Evolutionary conservation across 257 asterid species (phyloP).

Genomic region (Penstemon davidsonii): DNA sequence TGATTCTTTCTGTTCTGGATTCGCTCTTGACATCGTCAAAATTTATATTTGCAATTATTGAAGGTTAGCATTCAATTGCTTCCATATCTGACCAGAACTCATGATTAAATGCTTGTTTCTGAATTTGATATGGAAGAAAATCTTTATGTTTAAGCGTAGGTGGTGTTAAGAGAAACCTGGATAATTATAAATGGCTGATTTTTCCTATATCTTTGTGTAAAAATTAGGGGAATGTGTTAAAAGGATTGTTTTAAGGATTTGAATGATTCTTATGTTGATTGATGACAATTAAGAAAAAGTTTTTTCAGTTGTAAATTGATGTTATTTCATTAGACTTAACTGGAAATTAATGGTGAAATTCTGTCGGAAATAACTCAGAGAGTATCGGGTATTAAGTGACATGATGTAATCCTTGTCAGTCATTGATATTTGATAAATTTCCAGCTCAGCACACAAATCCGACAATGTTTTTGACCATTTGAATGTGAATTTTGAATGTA

Average conservation of each 20-base stretch:
- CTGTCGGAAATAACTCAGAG: not conserved
- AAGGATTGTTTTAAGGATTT: not conserved
- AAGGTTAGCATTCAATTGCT: slow-evolving; percentile 4
- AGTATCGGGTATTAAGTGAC: not conserved
- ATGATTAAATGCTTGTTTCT: slow-evolving; percentile 3
- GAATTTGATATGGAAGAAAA: not conserved
- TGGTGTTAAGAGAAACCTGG: slow-evolving; percentile 5
- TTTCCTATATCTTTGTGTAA: not conserved
- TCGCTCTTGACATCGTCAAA: not conserved
- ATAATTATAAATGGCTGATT: slow-evolving; percentile 3
- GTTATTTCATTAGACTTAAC: not conserved
- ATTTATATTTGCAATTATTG: slow-evolving; percentile 7
- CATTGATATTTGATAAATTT: not conserved
- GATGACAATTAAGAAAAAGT: not conserved
- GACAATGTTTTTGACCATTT: not conserved
- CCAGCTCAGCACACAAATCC: not conserved
- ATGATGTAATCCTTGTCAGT: slow-evolving; percentile 10
- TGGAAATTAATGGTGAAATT: slow-evolving; percentile 1
- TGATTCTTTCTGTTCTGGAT: slow-evolving; percentile 13
- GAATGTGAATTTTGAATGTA: not conserved
- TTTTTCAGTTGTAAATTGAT: not conserved
- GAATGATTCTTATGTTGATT: slow-evolving; percentile 14
- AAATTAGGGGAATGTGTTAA: not conserved
- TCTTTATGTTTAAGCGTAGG: slow-evolving; percentile 6
- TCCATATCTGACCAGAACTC: not conserved